Evolutionary conservation across 192 early-diverging fungal species (phyloP).

Genomic region (Coemansia nantahalensis): DNA sequence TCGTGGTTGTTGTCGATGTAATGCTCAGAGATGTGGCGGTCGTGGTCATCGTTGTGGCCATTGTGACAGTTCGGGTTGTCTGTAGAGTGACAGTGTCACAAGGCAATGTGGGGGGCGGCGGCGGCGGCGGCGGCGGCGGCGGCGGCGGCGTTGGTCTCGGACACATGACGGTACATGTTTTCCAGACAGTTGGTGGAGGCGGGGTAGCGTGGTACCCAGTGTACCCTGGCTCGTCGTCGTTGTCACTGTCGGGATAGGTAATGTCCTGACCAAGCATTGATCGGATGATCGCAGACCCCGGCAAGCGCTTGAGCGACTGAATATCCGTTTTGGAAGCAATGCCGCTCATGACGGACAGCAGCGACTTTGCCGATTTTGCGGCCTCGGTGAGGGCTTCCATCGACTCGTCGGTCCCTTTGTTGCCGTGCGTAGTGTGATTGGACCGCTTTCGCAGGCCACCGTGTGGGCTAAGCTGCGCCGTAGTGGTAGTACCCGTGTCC

Average conservation of each 20-base stretch:
- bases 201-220: neutral
- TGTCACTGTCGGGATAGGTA: slow-evolving; percentile 10
- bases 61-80: slow-evolving; percentile 13
- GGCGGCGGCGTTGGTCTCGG: no score
- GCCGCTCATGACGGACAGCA: slow-evolving; percentile 29
- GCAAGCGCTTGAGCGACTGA: slow-evolving; percentile 5
- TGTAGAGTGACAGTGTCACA: no score
- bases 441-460: slow-evolving; percentile 1
- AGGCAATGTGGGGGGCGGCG: no score
- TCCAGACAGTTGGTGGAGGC: neutral
- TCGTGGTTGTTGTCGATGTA: slow-evolving; percentile 4
- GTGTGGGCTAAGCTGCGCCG: slow-evolving; percentile 1
- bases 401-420: no score
- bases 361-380: slow-evolving; percentile 12
- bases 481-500: no score
- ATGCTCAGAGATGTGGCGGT: neutral
- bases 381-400: slow-evolving; percentile 9
- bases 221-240: slow-evolving; percentile 3
- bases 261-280: slow-evolving; percentile 6
- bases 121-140: no score
- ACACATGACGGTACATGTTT: neutral
- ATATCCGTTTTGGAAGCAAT: slow-evolving; percentile 21
- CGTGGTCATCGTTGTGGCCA: neutral
- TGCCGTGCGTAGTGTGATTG: neutral
- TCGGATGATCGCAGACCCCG: neutral